These are phyloP conservation scores for Russula emetica DNA, from an alignment of 768 basidiomycete species.

Conservation along the genomic window DNA sequence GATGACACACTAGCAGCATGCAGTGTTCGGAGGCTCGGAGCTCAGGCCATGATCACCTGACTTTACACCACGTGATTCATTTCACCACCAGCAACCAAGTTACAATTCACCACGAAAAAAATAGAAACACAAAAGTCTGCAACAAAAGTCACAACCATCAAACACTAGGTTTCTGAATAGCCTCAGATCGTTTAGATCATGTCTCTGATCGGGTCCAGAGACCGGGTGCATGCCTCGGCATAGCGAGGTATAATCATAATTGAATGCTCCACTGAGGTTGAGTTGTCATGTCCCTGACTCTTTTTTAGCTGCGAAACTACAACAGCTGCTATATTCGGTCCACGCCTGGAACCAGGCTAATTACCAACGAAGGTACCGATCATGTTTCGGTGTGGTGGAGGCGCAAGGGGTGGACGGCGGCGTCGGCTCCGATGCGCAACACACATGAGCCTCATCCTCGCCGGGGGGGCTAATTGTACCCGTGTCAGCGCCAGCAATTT, in stretches of 20 bases:
- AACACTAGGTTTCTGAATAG: neutral
- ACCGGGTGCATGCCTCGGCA: neutral
- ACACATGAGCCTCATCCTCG: too few species aligned
- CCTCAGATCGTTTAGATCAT: neutral
- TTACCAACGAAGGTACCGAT: neutral
- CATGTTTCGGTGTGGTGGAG: neutral
- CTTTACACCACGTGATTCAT: neutral
- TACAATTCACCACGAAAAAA: neutral
- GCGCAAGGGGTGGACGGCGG: neutral
- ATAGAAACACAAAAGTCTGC: neutral
- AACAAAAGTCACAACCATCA: neutral
- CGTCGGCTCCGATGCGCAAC: neutral
- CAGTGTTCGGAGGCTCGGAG: too few species aligned
- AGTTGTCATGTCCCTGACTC: neutral
- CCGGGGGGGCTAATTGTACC: neutral
- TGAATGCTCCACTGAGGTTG: neutral
- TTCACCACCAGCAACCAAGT: neutral
- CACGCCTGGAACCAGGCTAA: neutral
- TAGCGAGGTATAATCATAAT: neutral
- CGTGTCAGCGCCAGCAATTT: neutral
- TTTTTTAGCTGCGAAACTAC: neutral
- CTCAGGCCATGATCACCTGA: conserved; percentile 6
- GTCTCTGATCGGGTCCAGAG: conserved; percentile 1
- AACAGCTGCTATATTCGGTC: conserved; percentile 10
- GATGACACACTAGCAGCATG: neutral